Percentiles rank a stretch among this genome's conserved stretches.
These are phyloP conservation scores for Zygosaccharomyces gambellarensis DNA, from an alignment of 805 yeast genomes.

Conservation along the genomic window DNA sequence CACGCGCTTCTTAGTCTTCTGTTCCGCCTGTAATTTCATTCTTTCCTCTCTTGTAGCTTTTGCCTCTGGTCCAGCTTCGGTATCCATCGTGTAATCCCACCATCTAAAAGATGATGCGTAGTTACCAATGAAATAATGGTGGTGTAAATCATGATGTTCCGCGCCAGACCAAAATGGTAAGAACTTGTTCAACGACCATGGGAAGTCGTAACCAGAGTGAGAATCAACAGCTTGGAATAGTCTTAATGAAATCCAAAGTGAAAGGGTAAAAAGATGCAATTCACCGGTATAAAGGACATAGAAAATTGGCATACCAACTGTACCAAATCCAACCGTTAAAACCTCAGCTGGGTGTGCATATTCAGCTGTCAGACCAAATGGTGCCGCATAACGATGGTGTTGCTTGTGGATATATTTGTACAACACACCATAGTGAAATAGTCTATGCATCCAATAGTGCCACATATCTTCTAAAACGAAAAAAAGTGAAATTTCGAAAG, in stretches of 20 bases:
- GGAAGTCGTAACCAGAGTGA: conserved; percentile 97
- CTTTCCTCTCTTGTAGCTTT: conserved; percentile 66
- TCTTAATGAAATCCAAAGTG: conserved; percentile 81
- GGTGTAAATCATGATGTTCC: conserved; percentile 96
- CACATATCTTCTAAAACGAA: conserved; percentile 88
- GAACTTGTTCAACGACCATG: conserved; percentile 89
- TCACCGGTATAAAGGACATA: conserved; percentile 72
- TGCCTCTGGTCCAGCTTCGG: conserved; percentile 87
- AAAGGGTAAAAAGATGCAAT: conserved; percentile 85
- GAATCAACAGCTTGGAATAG: conserved; percentile 96
- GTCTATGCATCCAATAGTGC: conserved; percentile 96
- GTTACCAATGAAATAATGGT: conserved; percentile 91
- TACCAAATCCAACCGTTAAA: conserved; percentile 84
- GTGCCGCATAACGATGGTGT: conserved; percentile 97
- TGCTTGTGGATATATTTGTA: conserved; percentile 94
- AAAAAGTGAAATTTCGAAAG: conserved; percentile 65
- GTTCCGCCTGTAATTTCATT: conserved; percentile 53
- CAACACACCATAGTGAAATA: conserved; percentile 81
- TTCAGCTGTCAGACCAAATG: conserved; percentile 95
- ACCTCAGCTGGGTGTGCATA: conserved; percentile 97
- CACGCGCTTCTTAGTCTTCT: conserved; percentile 33
- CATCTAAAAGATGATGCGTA: conserved; percentile 93
- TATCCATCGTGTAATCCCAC: conserved; percentile 85
- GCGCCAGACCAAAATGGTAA: conserved; percentile 98
- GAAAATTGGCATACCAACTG: conserved; percentile 89